phyloP scores from a whole-genome alignment of 2,329 filamentous ascomycete genomes.

The Amauroascus verrucosus region DNA sequence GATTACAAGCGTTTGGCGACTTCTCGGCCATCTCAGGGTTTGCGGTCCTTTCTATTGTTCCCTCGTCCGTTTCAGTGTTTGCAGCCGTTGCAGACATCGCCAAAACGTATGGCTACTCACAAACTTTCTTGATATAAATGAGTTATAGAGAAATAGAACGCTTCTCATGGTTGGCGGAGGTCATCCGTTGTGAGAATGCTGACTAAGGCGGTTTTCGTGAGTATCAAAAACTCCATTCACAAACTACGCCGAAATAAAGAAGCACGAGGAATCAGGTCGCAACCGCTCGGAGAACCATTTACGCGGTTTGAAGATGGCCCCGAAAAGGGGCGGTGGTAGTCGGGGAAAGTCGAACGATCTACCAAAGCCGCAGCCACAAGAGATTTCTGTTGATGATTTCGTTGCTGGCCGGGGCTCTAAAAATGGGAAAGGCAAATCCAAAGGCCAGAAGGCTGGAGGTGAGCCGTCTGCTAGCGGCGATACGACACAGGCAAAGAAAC shows the following conservation, averaged over 20 bases:
- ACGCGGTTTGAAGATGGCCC: constrained; percentile 24
- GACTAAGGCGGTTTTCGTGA: background rate
- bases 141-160: no score
- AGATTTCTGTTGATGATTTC: constrained; percentile 18
- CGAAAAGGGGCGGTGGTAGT: constrained; percentile 34
- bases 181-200: no score
- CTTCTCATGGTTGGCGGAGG: no score
- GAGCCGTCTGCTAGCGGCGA: constrained; percentile 28
- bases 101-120: no score
- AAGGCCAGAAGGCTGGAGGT: constrained; percentile 13
- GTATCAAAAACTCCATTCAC: background rate
- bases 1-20: constrained; percentile 3
- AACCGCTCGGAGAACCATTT: background rate
- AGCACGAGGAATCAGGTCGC: background rate
- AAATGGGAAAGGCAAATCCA: constrained; percentile 24
- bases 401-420: constrained; percentile 21
- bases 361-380: constrained; percentile 27
- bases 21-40: background rate
- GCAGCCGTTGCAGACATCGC: background rate
- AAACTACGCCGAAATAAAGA: background rate
- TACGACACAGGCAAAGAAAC: constrained; percentile 45
- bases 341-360: constrained; percentile 33
- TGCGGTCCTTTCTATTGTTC: background rate
- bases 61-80: background rate
- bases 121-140: no score